Evolutionary conservation across 257 asterid genomes (phyloP).

Genomic region (Voacanga thouarsii): DNA sequence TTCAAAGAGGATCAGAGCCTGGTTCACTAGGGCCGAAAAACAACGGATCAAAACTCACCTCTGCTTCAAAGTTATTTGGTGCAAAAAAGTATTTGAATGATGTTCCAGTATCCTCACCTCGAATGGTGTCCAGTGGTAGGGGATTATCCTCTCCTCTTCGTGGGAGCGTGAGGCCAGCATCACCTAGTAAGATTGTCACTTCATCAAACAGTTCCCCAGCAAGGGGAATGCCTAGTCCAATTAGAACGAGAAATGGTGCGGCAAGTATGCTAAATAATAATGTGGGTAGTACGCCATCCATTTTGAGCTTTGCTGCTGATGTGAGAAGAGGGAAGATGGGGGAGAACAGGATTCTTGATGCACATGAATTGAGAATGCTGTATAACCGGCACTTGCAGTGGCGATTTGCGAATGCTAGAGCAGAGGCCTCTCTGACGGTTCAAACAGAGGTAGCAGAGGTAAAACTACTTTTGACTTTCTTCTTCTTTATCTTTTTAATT

Average conservation of each 20-base stretch:
- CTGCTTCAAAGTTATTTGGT: conserved; percentile 36
- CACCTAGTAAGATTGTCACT: conserved; percentile 50
- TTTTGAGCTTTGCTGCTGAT: conserved; percentile 58
- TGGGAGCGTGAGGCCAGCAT: conserved; percentile 56
- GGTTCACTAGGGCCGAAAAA: conserved; percentile 40
- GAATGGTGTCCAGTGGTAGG: conserved; percentile 31
- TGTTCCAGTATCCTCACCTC: conserved; percentile 49
- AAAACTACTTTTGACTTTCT: conserved; percentile 9
- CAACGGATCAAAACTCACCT: conserved; percentile 25
- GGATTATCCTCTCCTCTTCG: conserved; percentile 69
- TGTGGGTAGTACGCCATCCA: conserved; percentile 45
- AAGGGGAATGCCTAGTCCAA: conserved; percentile 67
- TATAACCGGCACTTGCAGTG: conserved; percentile 78
- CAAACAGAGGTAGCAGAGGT: conserved; percentile 73
- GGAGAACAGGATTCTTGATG: conserved; percentile 58
- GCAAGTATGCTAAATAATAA: conserved; percentile 32
- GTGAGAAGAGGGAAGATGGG: conserved; percentile 68
- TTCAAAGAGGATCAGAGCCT: conserved; percentile 38
- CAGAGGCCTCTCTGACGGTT: conserved; percentile 46
- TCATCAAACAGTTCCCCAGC: conserved; percentile 35
- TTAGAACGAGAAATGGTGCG: conserved; percentile 45
- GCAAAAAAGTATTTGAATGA: conserved; percentile 42
- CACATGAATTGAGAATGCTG: conserved; percentile 66
- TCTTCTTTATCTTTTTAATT: neutral
- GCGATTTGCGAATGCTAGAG: conserved; percentile 70